A percentile compares a stretch with the other conserved stretches of the same genome.
These are phyloP conservation scores for Xylariaceae sp. DNA, from an alignment of 2,329 filamentous ascomycete genomes.

Conservation along the genomic window DNA sequence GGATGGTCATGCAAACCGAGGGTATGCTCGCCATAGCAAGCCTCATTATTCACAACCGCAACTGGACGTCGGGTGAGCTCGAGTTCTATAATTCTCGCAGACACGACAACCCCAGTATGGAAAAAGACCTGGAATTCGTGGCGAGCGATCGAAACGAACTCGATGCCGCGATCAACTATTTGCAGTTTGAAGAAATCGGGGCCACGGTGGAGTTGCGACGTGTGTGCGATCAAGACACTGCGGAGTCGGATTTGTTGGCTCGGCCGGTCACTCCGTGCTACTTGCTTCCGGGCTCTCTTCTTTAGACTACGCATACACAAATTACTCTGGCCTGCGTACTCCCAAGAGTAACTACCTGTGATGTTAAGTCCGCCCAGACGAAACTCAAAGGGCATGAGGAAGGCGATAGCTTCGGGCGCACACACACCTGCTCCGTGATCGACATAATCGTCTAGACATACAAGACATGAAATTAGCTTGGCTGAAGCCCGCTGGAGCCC, in stretches of 20 bases:
- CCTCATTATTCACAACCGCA: slow-evolving; percentile 40
- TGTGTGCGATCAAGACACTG: not conserved
- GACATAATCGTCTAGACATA: too few species aligned
- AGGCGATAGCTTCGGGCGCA: too few species aligned
- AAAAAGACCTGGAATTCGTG: slow-evolving; percentile 20
- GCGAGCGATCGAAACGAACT: slow-evolving; percentile 20
- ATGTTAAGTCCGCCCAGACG: too few species aligned
- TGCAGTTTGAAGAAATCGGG: slow-evolving; percentile 14
- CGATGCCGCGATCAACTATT: slow-evolving; percentile 18
- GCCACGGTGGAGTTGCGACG: not conserved
- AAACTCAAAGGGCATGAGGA: too few species aligned
- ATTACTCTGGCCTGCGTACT: too few species aligned
- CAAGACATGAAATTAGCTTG: too few species aligned
- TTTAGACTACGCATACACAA: too few species aligned
- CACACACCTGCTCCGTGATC: too few species aligned
- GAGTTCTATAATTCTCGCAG: slow-evolving; percentile 20
- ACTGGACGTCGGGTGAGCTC: slow-evolving; percentile 35
- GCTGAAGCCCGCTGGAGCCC: too few species aligned
- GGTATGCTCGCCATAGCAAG: slow-evolving; percentile 35
- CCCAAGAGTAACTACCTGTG: too few species aligned
- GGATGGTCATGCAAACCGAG: slow-evolving; percentile 32
- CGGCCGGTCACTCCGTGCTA: not conserved
- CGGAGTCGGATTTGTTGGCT: not conserved
- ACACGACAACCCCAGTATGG: slow-evolving; percentile 21
- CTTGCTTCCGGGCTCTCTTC: too few species aligned